Evolutionary conservation across 163 green algal species (phyloP).

Genomic region (Coccomyxa subellipsoidea): DNA sequence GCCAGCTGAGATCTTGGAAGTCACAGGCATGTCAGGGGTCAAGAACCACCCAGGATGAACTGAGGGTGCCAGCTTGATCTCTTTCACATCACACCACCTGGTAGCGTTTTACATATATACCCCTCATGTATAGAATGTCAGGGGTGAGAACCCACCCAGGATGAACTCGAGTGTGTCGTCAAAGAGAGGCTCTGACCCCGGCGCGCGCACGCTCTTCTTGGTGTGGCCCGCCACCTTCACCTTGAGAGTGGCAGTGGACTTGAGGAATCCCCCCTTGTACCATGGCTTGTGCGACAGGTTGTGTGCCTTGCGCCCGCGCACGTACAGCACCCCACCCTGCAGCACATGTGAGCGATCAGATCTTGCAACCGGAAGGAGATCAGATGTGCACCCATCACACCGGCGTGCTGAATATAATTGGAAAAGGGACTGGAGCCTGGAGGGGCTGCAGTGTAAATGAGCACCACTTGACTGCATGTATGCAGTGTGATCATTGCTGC

Average conservation of each 20-base stretch:
- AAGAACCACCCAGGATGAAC: too few relatives aligned
- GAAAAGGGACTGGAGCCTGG: not conserved
- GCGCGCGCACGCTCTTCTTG: not conserved
- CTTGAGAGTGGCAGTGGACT: not conserved
- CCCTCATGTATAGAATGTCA: not conserved
- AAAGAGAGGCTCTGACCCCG: not conserved
- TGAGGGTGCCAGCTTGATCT: too few relatives aligned
- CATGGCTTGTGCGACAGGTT: conserved; percentile 2
- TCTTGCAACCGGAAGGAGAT: not conserved
- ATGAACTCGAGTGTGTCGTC: conserved; percentile 10
- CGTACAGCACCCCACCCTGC: conserved; percentile 16
- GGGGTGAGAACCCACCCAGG: not conserved
- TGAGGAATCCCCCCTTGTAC: not conserved
- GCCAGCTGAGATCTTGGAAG: too few relatives aligned
- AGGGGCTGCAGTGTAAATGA: not conserved
- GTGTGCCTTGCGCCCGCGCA: not conserved
- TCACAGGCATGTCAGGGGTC: too few relatives aligned
- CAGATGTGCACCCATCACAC: not conserved
- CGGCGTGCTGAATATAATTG: not conserved
- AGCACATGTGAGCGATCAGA: not conserved
- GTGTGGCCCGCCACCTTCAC: not conserved
- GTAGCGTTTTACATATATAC: not conserved
- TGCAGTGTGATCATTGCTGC: not conserved
- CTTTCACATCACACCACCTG: too few relatives aligned
- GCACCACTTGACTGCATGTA: not conserved